Base-by-base conservation (phyloP, 2,329 filamentous ascomycete genomes). In the Colletotrichum limetticola region DNA sequence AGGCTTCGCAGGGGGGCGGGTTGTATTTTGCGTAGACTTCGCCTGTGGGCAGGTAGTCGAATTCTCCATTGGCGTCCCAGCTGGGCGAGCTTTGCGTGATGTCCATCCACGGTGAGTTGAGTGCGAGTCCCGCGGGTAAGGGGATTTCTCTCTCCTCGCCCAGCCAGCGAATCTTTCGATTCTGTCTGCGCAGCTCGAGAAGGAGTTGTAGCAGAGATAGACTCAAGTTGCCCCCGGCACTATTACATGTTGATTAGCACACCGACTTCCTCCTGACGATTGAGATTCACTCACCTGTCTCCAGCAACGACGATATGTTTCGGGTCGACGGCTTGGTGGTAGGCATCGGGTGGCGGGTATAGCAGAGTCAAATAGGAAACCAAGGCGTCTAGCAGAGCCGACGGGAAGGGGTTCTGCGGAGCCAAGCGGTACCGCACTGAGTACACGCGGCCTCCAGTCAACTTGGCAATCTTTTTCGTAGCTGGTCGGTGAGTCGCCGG, bases 391-490 rank as follows among this genome's bases (percentile, higher is more conserved):
- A 96, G 83, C 7, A 97, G 82, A 1, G 93, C 93, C 0, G 92
- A 86, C 0, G 94, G 94, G 79, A 97, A 97, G 0, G 93, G 89
- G 72, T 92, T 83, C 79, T 95, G 92, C 0, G 94, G 94, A 14
- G 93, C 90, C 3, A 97, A 87, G 6, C 94, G 87, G 81, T 96
- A 96, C 4, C 93, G 88, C 5, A 95, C 91, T 35, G 89, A 91
- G 82, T 94, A 93, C 52, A 91, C 91, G 7, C 92, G 87, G 2
- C 93, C 93, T 28, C 89, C 88, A 0, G 90, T 92, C 69, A 91
- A 80, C 78, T 91, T 91, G 26, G 93, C 92, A 16, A 96, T 83
- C 64, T 87, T 89, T 71, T 88, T 89, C 22, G 86, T 87, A 0
- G 87, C 82, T 0, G 84, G 80, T 3, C 94, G 89, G 78, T 95